Base-by-base conservation (phyloP, 1,284 basidiomycete genomes). In the Rhodofomes roseus region DNA sequence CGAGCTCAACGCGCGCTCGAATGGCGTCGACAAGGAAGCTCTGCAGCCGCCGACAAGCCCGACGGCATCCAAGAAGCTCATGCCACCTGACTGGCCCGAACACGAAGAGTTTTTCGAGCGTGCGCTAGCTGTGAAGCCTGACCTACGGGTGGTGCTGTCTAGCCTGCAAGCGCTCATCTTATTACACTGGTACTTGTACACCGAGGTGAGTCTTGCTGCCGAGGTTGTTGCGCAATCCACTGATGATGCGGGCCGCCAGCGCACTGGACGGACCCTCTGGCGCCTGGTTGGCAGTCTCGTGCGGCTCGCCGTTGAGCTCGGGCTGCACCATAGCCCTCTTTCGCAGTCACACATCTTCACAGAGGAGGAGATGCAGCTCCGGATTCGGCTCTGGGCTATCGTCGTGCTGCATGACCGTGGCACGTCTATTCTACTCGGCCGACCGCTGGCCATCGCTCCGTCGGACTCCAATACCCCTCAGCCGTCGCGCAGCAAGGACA, bases 181-280 rank as follows among this genome's bases (percentile, higher is more conserved):
- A 8, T 73, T 93, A 41, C 91, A 93, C 58, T 93, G 90, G 91
- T 92, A 92, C 72, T 77, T 93, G 22, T 93, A 93, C 66, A 91
- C 87, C 22, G 91, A 93, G 80, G 91, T 90, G 64, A 61, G 82
- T 70, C 52, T 20, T 11, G 9, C 31, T 5, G 1, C 25, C 37
- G 18, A 51, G 39, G 54, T 18, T 25, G 25, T 20, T 55, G 39
- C 18, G 29, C 41, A 40, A 22, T 50, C 34, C 18, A 54, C 23
- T 64, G 25, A 57, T 62, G 41, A 66, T 5, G 60, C 53, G n/a
- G n/a, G n/a, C 52, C 58, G 20, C 27, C 67, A 93, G 90, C 85
- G 90, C 66, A 90, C 91, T 81, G 90, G 90, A 40, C 84, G 90
- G 62, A 88, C 89, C 0, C 76, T 93, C 2, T 93, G 91, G 90